A percentile compares a stretch with the other conserved stretches of the same genome.
Evolutionary conservation across 2,329 filamentous ascomycete species (phyloP).

Genomic region (Penicillium sp.): DNA sequence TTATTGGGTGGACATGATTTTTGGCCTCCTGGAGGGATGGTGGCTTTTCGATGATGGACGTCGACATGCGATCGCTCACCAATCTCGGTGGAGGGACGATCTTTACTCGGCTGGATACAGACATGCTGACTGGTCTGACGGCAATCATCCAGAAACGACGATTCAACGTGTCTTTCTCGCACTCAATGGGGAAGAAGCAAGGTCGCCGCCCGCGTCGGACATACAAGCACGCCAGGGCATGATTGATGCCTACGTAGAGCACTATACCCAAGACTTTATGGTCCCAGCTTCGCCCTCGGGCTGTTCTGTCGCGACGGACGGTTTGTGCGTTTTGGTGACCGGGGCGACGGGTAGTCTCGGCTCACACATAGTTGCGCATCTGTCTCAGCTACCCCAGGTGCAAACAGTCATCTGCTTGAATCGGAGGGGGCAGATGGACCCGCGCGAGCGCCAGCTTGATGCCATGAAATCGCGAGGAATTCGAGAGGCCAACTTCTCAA

Average conservation of each 20-base stretch:
- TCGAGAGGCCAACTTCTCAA: background rate
- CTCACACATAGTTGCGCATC: conserved; percentile 41
- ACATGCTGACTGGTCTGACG: conserved; percentile 37
- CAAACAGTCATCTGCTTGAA: conserved; percentile 51
- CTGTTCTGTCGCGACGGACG: background rate
- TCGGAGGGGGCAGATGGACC: conserved; percentile 24
- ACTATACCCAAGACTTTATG: background rate
- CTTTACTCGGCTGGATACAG: conserved; percentile 31
- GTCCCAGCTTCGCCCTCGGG: background rate
- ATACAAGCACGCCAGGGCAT: background rate
- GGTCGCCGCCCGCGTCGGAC: background rate
- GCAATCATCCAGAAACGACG: conserved; percentile 25
- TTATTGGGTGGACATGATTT: conserved; percentile 33
- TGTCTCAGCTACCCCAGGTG: conserved; percentile 33
- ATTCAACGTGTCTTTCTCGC: conserved; percentile 29
- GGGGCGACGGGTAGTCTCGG: conserved; percentile 46
- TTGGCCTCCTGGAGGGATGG: conserved; percentile 44
- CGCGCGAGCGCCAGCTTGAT: background rate
- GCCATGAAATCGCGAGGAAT: background rate
- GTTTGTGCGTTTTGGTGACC: conserved; percentile 33
- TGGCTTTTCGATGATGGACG: conserved; percentile 42
- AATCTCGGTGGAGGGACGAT: conserved; percentile 24
- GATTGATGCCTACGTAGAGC: background rate
- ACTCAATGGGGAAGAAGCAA: background rate
- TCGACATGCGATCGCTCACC: conserved; percentile 25